These are phyloP conservation scores for Aspergillus egyptiacus DNA, from an alignment of 495 filamentous ascomycete genomes.

Conservation along the genomic window DNA sequence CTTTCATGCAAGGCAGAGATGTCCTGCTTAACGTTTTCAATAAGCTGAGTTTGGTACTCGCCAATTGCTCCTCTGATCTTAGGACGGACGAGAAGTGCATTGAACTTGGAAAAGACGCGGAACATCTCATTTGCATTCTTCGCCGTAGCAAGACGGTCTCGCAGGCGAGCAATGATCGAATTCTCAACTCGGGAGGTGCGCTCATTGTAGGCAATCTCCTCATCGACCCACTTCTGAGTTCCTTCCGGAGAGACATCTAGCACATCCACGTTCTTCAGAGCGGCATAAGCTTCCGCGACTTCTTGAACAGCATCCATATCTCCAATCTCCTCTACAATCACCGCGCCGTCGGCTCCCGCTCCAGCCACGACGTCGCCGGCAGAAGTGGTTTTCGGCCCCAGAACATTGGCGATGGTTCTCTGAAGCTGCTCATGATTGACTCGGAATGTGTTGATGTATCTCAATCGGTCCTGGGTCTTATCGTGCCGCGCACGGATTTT, in stretches of 20 bases:
- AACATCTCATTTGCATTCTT: conserved; percentile 99
- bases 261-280: conserved; percentile 88
- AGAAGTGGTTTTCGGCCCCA: conserved; percentile 59
- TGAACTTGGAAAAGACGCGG: conserved; percentile 98
- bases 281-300: conserved; percentile 88
- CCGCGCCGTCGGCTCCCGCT: conserved; percentile 50
- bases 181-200: conserved; percentile 95
- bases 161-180: conserved; percentile 90
- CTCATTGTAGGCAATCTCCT: conserved; percentile 93
- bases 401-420: conserved; percentile 87
- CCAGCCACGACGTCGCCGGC: conserved; percentile 42
- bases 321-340: conserved; percentile 86
- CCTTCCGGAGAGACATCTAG: conserved; percentile 87
- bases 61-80: conserved; percentile 97
- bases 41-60: conserved; percentile 94
- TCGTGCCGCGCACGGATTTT: conserved; percentile 81
- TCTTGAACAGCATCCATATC: conserved; percentile 98
- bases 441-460: conserved; percentile 89
- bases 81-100: conserved; percentile 92
- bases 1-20: conserved; percentile 89
- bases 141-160: conserved; percentile 88
- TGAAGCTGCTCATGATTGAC: conserved; percentile 97
- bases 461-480: conserved; percentile 80
- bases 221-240: conserved; percentile 82
- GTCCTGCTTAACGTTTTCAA: conserved; percentile 94